Evolutionary conservation across 768 basidiomycete genomes (phyloP), one percentile per base, ranked within the genome.

Genomic region (Xerocomellus intermedius): DNA sequence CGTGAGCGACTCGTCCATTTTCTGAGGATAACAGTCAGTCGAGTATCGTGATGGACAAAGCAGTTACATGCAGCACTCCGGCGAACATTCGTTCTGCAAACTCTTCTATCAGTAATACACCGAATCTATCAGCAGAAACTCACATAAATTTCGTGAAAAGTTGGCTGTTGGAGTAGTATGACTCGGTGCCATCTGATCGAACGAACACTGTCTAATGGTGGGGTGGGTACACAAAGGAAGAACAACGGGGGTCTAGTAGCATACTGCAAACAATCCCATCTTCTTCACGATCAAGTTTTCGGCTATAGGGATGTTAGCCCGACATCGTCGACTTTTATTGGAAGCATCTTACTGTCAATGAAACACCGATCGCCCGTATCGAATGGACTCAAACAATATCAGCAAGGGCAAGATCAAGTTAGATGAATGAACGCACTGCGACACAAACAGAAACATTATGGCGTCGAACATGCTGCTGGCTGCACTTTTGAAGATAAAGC

Each of bases 321-420:
- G 26, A 22, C 13, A 16, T 48, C 16, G 17, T 38, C 17, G 7
- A 33, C 35, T 9, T 41, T 36, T n/a, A 32, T 21, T 17, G 38
- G 10, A 9, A 24, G 67, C 33, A 9, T 42, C 77, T 60, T 55
- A 82, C 82, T 64, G 57, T 85, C 86, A 57, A 91, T 83, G 63
- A 91, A 85, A 60, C 84, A 84, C n/a, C 90, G 80, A 71, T 91
- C 90, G 12, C 89, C 89, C 22, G 89, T 89, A 61, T 91, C 89
- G 59, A 84, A 91, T 4, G 88, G 88, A 67, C 87, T 89, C 22
- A 24, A 32, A 30, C 4, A 26, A 22, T 44, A 36, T 60, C 32
- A 60, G 48, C 24, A 52, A 52, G 43, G 14, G 37, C 19, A 41
- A n/a, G n/a, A 44, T 32, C n/a, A n/a, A 43, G 33, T 28, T 13